Percentiles rank a stretch among this genome's conserved stretches.
Evolutionary conservation across 306 rosid genomes (phyloP).

Genomic region (Lathyrus sativus): DNA sequence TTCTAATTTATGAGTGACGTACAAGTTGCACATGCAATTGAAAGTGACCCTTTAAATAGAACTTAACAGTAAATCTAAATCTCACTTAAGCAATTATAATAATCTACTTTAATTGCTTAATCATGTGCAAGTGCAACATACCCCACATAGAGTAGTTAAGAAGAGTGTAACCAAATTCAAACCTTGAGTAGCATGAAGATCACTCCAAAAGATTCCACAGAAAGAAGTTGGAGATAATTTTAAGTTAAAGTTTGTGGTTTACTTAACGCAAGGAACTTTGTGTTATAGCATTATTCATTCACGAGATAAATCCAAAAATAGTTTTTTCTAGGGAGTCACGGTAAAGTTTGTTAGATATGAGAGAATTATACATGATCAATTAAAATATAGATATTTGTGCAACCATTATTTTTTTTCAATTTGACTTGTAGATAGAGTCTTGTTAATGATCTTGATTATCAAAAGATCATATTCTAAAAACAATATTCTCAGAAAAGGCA

Average conservation of each 20-base stretch:
- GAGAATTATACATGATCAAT: conserved; percentile 13
- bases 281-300: conserved; percentile 9
- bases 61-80: conserved; percentile 30
- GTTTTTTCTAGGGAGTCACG: conserved; percentile 27
- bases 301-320: conserved; percentile 14
- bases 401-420: not conserved
- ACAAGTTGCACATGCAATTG: conserved; percentile 61
- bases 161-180: conserved; percentile 27
- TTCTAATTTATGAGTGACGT: conserved; percentile 47
- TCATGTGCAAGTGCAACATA: conserved; percentile 34
- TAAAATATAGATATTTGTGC: conserved; percentile 12
- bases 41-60: conserved; percentile 50
- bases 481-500: conserved; percentile 23
- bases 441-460: conserved; percentile 15
- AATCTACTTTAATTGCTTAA: conserved; percentile 6
- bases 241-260: conserved; percentile 35
- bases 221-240: conserved; percentile 32
- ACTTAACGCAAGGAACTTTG: conserved; percentile 24
- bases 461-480: conserved; percentile 9
- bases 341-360: conserved; percentile 23
- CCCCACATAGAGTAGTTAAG: conserved; percentile 30
- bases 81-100: conserved; percentile 19
- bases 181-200: conserved; percentile 40
- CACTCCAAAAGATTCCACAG: conserved; percentile 29
- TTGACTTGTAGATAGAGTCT: conserved; percentile 2